These are phyloP conservation scores for Fusarium citri DNA, from an alignment of 2,329 filamentous ascomycete genomes.

Conservation along the genomic window DNA sequence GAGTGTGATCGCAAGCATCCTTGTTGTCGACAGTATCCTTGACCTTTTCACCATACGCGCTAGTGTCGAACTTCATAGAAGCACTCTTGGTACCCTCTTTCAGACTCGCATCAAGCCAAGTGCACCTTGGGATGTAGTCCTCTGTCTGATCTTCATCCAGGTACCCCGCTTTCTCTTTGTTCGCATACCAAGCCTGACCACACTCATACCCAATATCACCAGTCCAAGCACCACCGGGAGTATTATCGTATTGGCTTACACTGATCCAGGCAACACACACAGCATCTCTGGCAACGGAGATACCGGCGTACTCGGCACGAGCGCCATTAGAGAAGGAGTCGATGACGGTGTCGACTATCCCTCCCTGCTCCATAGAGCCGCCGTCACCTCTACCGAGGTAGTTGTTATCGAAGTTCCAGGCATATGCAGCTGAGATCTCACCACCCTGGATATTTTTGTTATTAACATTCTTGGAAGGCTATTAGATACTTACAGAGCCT, in stretches of 20 bases:
- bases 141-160: not conserved
- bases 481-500: not conserved
- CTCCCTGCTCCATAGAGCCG: not conserved
- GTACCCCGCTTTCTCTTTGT: not conserved
- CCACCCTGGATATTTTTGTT: not conserved
- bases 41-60: not conserved
- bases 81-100: not conserved
- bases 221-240: not conserved
- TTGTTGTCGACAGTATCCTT: not conserved
- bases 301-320: not conserved
- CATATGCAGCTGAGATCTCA: not conserved
- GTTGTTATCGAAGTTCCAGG: not conserved
- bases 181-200: not conserved
- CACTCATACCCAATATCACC: not conserved
- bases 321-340: not conserved
- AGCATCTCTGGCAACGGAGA: not conserved
- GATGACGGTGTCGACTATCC: not conserved
- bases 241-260: not conserved
- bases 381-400: not conserved
- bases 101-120: not conserved
- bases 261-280: not conserved
- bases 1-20: not conserved
- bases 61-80: not conserved
- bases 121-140: rapidly evolving
- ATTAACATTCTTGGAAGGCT: too few species aligned